Evolutionary conservation across 805 yeast species (phyloP).

Genomic region (Lipomyces kockii): DNA sequence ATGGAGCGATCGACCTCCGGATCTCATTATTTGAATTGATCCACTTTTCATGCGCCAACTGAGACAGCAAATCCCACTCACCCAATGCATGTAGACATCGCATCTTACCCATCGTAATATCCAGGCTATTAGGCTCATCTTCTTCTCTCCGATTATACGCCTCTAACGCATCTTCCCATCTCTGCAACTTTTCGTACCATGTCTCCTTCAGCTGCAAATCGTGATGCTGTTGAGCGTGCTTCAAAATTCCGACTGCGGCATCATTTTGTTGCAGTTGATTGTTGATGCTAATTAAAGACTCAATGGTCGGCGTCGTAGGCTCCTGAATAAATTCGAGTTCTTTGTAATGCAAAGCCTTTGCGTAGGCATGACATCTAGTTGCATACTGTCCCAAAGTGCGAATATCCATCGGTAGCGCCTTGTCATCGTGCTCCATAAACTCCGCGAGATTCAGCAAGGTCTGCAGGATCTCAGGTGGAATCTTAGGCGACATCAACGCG

Average conservation of each 20-base stretch:
- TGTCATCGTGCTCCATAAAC: slow-evolving; percentile 97
- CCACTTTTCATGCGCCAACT: slow-evolving; percentile 89
- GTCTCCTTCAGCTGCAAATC: slow-evolving; percentile 86
- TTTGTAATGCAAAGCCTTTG: slow-evolving; percentile 94
- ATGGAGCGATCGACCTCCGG: slow-evolving; percentile 85
- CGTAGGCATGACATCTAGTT: slow-evolving; percentile 94
- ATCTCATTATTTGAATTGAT: slow-evolving; percentile 68
- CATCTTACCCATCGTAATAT: slow-evolving; percentile 96
- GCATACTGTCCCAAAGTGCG: slow-evolving; percentile 90
- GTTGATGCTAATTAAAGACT: slow-evolving; percentile 87
- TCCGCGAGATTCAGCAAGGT: slow-evolving; percentile 88
- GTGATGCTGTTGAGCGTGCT: slow-evolving; percentile 85
- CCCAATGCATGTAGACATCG: slow-evolving; percentile 98
- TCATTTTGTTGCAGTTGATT: slow-evolving; percentile 95
- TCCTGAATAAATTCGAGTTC: slow-evolving; percentile 94
- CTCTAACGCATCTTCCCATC: slow-evolving; percentile 97
- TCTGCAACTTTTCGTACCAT: slow-evolving; percentile 94
- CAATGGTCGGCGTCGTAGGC: slow-evolving; percentile 89
- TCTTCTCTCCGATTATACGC: slow-evolving; percentile 83
- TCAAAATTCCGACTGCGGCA: slow-evolving; percentile 95
- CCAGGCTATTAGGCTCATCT: slow-evolving; percentile 64
- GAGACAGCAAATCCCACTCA: slow-evolving; percentile 93
- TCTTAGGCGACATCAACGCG: slow-evolving; percentile 86
- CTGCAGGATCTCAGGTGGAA: slow-evolving; percentile 95
- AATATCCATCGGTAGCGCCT: slow-evolving; percentile 88